These are phyloP conservation scores for Stephania japonica DNA, from an alignment of 164 flowering plant species.

Conservation along the genomic window DNA sequence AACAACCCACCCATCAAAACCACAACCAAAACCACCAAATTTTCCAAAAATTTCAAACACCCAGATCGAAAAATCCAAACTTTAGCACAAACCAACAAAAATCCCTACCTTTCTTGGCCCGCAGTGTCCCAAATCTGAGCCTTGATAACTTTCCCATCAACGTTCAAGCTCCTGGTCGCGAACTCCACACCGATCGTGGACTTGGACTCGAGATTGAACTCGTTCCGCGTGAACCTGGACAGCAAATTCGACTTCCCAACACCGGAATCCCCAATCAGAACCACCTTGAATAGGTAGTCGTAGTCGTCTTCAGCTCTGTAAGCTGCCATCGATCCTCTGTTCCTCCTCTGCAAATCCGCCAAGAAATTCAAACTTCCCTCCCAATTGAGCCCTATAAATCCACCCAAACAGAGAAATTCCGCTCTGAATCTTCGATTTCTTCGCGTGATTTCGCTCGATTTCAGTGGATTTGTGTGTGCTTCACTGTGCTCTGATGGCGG, in stretches of 20 bases:
- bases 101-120: conserved; percentile 10
- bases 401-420: neutral
- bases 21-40: neutral
- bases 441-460: conserved; percentile 2
- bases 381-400: neutral
- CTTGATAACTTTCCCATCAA: conserved; percentile 12
- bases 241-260: conserved; percentile 19
- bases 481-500: conserved; percentile 6
- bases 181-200: conserved; percentile 19
- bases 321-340: conserved; percentile 7
- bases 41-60: neutral
- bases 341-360: conserved; percentile 3
- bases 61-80: neutral
- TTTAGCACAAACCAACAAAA: neutral
- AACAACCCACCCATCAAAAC: neutral
- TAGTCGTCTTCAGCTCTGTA: conserved; percentile 20
- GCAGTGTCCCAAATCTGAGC: conserved; percentile 19
- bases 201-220: conserved; percentile 18
- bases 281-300: conserved; percentile 17
- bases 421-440: neutral
- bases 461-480: neutral
- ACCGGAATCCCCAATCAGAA: conserved; percentile 19
- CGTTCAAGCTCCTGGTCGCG: conserved; percentile 17
- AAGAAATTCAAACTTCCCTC: neutral
- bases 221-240: conserved; percentile 18